A percentile compares a stretch with the other conserved stretches of the same genome.
Evolutionary conservation across 2,329 filamentous ascomycete species (phyloP).

Genomic region (Alternaria tenuissima): DNA sequence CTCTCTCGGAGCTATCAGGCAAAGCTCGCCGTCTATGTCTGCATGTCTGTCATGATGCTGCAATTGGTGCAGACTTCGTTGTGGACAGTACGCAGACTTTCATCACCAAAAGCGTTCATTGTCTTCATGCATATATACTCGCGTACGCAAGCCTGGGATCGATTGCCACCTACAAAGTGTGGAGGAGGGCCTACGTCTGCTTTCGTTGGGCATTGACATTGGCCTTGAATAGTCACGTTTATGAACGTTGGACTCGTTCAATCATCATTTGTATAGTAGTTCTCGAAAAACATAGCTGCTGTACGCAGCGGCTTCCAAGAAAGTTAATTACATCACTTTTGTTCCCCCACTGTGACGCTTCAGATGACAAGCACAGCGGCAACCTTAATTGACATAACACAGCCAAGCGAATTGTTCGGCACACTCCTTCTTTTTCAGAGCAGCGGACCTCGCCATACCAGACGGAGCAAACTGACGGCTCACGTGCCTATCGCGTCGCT

Average conservation of each 20-base stretch:
- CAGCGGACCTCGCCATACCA: constrained; percentile 11
- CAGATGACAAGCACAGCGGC: not conserved
- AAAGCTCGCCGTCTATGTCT: not conserved
- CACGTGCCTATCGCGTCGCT: constrained; percentile 11
- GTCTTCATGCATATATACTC: constrained; percentile 14
- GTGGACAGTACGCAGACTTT: constrained; percentile 1
- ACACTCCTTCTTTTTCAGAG: not conserved
- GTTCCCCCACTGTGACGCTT: not conserved
- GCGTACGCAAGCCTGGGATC: not conserved
- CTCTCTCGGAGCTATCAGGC: constrained; percentile 2
- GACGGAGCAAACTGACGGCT: constrained; percentile 1
- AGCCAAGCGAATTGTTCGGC: not conserved
- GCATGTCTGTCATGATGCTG: constrained; percentile 5
- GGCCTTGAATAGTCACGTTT: not conserved
- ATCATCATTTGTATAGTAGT: constrained; percentile 18
- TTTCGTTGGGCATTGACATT: not conserved
- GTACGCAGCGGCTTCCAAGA: not conserved
- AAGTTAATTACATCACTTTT: not conserved
- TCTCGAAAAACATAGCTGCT: not conserved
- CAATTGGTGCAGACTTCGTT: constrained; percentile 2
- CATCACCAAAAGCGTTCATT: constrained; percentile 17
- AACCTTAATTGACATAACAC: not conserved
- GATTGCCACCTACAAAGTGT: constrained; percentile 2
- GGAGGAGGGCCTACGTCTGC: constrained; percentile 3
- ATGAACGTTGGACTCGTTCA: not conserved